Base-by-base conservation (phyloP, 1,139 yeast species). In the Scheffersomyces titani region DNA sequence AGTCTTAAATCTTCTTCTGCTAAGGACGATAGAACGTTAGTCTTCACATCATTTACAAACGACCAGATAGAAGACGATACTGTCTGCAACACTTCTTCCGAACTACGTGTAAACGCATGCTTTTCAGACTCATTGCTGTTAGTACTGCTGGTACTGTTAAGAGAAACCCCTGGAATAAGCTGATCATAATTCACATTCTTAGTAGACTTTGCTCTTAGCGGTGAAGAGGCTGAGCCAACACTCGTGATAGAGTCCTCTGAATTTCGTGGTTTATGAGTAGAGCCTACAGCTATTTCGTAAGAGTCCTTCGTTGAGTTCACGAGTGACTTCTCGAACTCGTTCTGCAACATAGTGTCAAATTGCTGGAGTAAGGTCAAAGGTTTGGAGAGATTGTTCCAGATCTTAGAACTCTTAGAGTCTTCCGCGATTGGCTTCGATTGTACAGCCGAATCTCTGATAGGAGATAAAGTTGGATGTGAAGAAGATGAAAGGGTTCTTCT, bases 321-420 rank as follows among this genome's bases (percentile, higher is more conserved):
- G 68, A 75, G 74, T 40, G 74, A 86, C 71, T 68, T 83, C 63
- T 88, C 93, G 60, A 89, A 78, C 66, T 88, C 93, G 56, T 78
- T 82, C 65, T 85, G 91, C 36, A 89, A 73, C 72, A 88, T 77
- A 52, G 83, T 83, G 68, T 89, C 94, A 65, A 89, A 82, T 60
- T 87, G 92, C 63, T 87, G 90, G 50, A 89, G 78, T 57, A 88
- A 76, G 49, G 78, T 83, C 51, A 88, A 75, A 0, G 93, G 91
- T 62, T 84, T 87, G 16, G 85, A 73, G n/a, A 76, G 67, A 55
- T 74, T 75, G 13, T 69, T 61, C 83, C 85, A 70, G 22, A 79
- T 54, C 44, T 72, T 68, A 36, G 75, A 70, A 55, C 62, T 64
- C 9, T 63, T 55, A 46, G 61, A 63, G 7, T 55, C 65, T 22